Evolutionary conservation across 768 basidiomycete species (phyloP), one percentile per base, ranked within the genome.

Genomic region (Rhodotorula babjevae): DNA sequence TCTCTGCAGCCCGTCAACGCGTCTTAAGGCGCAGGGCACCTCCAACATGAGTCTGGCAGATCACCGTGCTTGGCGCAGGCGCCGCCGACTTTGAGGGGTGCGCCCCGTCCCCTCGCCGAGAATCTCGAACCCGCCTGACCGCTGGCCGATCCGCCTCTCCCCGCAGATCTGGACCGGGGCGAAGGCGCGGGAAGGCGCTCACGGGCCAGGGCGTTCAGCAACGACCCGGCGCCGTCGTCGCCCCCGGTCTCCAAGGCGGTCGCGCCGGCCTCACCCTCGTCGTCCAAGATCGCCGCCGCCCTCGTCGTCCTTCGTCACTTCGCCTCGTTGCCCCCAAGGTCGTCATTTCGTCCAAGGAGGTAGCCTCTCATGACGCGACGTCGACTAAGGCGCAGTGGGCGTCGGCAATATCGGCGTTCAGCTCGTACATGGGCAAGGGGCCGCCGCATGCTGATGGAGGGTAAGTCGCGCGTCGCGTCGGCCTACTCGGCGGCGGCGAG

Each of bases 31-130:
- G 18, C 65, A 72, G 36, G 71, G 72, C n/a, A 74, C 78, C 29
- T 65, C 72, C 1, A 71, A 68, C 73, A 69, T 77, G 65, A 70
- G n/a, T 74, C 69, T 79, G 79, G 79, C 63, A 79, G 65, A 56
- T 79, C 31, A 68, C 67, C 57, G 72, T 74, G 36, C 78, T 77
- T 5, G 78, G 78, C 29, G 62, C 61, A 21, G 73, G 61, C 2
- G 61, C 70, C 3, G 33, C 27, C 40, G 77, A 79, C 71, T 79
- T 79, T 58, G 78, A 79, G 68, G 73, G 67, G 19, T n/a, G n/a
- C n/a, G 57, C 23, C 23, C 2, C 40, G 11, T 40, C 33, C 27
- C n/a, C n/a, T n/a, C n/a, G n/a, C n/a, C n/a, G n/a, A n/a, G n/a
- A n/a, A n/a, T n/a, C n/a, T n/a, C n/a, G n/a, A n/a, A n/a, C n/a